Conservation (phyloP, 495 filamentous ascomycete species). For the Tricharina praecox region DNA sequence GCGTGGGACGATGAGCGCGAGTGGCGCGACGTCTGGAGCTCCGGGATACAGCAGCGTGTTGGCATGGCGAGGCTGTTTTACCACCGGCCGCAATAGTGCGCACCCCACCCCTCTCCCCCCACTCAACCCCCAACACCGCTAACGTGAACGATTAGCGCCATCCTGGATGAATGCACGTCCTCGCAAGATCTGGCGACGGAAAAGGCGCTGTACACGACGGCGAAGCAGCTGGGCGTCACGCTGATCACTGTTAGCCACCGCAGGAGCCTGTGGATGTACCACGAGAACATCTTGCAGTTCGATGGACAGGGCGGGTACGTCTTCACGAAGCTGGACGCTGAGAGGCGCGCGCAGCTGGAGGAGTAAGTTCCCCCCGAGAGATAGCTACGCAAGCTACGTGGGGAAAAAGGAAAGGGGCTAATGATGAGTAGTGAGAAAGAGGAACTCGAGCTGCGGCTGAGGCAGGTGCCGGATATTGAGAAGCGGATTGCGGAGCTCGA, state of each 20-base stretch:
- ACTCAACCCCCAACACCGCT: not conserved
- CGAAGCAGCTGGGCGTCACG: slow-evolving; percentile 77
- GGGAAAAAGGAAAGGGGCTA: not conserved
- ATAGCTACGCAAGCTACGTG: too few species aligned
- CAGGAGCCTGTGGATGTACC: slow-evolving; percentile 88
- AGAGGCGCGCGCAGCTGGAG: slow-evolving; percentile 66
- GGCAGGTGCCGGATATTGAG: slow-evolving; percentile 74
- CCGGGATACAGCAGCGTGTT: slow-evolving; percentile 87
- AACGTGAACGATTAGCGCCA: slow-evolving; percentile 38
- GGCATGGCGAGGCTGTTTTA: slow-evolving; percentile 97
- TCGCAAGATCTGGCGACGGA: slow-evolving; percentile 86
- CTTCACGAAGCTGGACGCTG: slow-evolving; percentile 81
- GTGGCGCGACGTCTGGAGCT: slow-evolving; percentile 82
- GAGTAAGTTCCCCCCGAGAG: slow-evolving; percentile 44
- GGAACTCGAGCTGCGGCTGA: slow-evolving; percentile 68
- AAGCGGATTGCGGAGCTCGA: slow-evolving; percentile 62
- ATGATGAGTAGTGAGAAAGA: slow-evolving; percentile 56
- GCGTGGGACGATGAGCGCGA: slow-evolving; percentile 93
- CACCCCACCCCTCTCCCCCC: too few species aligned
- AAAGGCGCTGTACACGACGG: slow-evolving; percentile 89
- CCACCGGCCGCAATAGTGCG: slow-evolving; percentile 58
- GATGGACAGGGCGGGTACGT: slow-evolving; percentile 85
- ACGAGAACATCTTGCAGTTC: slow-evolving; percentile 83
- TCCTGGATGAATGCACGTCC: slow-evolving; percentile 91
- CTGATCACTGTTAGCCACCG: slow-evolving; percentile 92